Evolutionary conservation across 805 yeast genomes (phyloP).

Genomic region (Yarrowia alimentaria): DNA sequence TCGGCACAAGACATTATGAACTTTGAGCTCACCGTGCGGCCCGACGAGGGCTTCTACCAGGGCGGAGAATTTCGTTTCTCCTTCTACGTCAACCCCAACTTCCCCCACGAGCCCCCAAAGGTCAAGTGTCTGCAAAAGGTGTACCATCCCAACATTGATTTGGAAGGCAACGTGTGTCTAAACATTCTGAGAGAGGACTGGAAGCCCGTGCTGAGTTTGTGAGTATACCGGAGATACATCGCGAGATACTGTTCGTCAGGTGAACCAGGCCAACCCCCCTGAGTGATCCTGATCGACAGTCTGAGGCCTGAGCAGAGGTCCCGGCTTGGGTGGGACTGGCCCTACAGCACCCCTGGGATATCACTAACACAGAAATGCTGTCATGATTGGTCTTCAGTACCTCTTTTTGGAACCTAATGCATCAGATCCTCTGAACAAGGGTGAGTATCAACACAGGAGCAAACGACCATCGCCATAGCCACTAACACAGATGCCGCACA

Average conservation of each 20-base stretch:
- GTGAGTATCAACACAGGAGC: too few relatives aligned
- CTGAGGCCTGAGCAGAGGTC: too few relatives aligned
- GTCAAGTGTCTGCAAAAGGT: constrained; percentile 68
- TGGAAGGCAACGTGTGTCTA: constrained; percentile 85
- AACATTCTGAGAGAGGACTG: constrained; percentile 93
- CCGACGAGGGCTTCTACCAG: constrained; percentile 70
- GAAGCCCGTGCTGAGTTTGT: constrained; percentile 84
- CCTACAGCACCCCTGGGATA: not conserved
- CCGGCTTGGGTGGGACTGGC: too few relatives aligned
- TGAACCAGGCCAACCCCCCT: too few relatives aligned
- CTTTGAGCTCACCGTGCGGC: constrained; percentile 56
- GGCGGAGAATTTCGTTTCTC: constrained; percentile 69
- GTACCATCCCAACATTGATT: constrained; percentile 92
- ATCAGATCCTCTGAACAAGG: constrained; percentile 87
- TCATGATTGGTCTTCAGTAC: constrained; percentile 80
- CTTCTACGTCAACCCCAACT: constrained; percentile 64
- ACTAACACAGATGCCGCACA: constrained; percentile 27
- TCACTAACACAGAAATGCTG: constrained; percentile 48
- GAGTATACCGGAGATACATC: constrained; percentile 17
- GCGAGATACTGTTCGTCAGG: too few relatives aligned
- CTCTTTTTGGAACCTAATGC: constrained; percentile 88
- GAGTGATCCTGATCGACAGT: too few relatives aligned
- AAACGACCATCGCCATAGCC: not conserved
- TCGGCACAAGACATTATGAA: constrained; percentile 59
- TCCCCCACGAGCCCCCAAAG: constrained; percentile 92